phyloP scores from a whole-genome alignment of 441 rosid genomes.

The Pelargonium cotyledonis region DNA sequence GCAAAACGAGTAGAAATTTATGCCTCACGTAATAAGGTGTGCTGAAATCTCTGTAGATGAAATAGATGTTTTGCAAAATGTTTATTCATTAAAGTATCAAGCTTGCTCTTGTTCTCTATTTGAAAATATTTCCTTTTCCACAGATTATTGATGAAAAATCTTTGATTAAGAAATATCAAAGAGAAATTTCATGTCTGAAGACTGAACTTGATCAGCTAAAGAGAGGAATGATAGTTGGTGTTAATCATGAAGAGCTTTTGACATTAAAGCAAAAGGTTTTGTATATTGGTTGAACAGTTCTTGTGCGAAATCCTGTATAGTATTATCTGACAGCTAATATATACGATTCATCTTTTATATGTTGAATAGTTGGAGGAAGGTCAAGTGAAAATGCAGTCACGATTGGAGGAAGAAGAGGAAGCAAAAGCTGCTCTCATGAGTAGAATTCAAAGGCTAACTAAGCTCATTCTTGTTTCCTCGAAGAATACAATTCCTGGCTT shows the following conservation, averaged over 20 bases:
- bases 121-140: constrained; percentile 15
- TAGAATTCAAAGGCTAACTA: constrained; percentile 94
- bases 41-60: constrained; percentile 16
- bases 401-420: constrained; percentile 99
- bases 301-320: not conserved
- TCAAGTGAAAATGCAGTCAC: constrained; percentile 98
- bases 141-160: constrained; percentile 99
- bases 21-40: constrained; percentile 97
- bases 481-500: constrained; percentile 74
- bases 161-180: constrained; percentile 93
- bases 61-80: not conserved
- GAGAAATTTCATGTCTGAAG: constrained; percentile 84
- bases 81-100: constrained; percentile 5
- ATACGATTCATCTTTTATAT: constrained; percentile 13
- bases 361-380: constrained; percentile 84
- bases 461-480: constrained; percentile 96
- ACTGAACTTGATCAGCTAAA: constrained; percentile 83
- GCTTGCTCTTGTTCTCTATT: constrained; percentile 17
- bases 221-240: constrained; percentile 75
- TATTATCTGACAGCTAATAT: not conserved
- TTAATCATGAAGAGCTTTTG: constrained; percentile 88
- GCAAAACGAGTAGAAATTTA: constrained; percentile 95
- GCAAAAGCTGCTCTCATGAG: constrained; percentile 99
- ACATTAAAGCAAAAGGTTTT: constrained; percentile 84
- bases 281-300: not conserved